Evolutionary conservation across 208 protist genomes (phyloP).

Genomic region (Crithidia acanthocephali): DNA sequence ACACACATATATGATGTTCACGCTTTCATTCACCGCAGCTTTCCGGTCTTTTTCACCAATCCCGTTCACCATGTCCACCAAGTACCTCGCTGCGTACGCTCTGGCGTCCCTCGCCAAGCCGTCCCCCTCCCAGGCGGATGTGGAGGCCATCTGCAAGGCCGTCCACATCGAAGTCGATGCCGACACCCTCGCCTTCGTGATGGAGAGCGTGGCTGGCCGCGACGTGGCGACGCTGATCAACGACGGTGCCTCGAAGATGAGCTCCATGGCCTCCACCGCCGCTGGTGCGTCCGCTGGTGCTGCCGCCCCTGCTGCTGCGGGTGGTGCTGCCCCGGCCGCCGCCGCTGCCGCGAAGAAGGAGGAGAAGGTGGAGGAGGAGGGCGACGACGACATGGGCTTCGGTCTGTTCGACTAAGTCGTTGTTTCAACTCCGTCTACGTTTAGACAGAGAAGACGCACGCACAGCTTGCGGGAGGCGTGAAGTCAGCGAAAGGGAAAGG

Average conservation of each 20-base stretch:
- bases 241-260: slow-evolving; percentile 86
- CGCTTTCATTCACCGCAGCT: too few relatives aligned
- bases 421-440: neutral
- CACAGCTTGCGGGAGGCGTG: neutral
- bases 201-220: slow-evolving; percentile 78
- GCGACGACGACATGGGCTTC: slow-evolving; percentile 91
- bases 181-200: slow-evolving; percentile 81
- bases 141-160: slow-evolving; percentile 89
- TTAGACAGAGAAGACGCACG: slow-evolving; percentile 2
- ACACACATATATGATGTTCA: too few relatives aligned
- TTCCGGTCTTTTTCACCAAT: neutral
- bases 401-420: slow-evolving; percentile 88
- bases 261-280: slow-evolving; percentile 45
- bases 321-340: slow-evolving; percentile 38
- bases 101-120: slow-evolving; percentile 84
- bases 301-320: slow-evolving; percentile 40
- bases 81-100: slow-evolving; percentile 93
- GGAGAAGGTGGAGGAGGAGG: slow-evolving; percentile 82
- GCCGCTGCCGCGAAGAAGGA: slow-evolving; percentile 49
- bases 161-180: slow-evolving; percentile 71
- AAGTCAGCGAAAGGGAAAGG: neutral
- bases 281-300: slow-evolving; percentile 45
- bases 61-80: slow-evolving; percentile 75
- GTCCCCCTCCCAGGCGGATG: slow-evolving; percentile 72
- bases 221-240: slow-evolving; percentile 78